Base-by-base conservation (phyloP, 768 basidiomycete genomes). In the Mycena rebaudengoi region DNA sequence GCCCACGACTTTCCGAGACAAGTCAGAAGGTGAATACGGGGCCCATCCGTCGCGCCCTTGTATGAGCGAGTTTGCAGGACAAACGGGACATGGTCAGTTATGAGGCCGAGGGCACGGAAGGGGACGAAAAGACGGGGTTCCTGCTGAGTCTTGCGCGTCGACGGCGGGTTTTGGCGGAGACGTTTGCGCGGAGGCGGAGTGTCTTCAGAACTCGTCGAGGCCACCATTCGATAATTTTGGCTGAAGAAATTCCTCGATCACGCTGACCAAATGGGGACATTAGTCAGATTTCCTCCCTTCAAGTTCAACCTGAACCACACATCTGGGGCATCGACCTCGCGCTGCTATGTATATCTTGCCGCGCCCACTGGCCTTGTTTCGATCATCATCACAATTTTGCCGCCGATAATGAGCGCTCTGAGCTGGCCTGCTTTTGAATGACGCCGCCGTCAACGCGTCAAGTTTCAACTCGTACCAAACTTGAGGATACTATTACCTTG, bases 71-170 rank as follows among this genome's bases (percentile, higher is more conserved):
- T 88, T 81, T 97, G 95, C 60, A 98, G 75, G 16, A 91, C 88
- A 73, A 97, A 94, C 11, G 96, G 95, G 25, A 96, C 85, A 78
- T 91, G 86, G 73, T 97, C 96, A 43, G 96, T 95, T 71, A 99
- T 86, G 60, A 95, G 86, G 26, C 98, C 97, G n/a, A 99, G 86
- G 7, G 96, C 96, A 62, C 98, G 87, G 74, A 99, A 99, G 4
- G 98, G 97, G 5, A 91, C 93, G 73, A 97, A 99, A 40, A 99
- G 78, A 43, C 84, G 80, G 0, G 80, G 80, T 69, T 81, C 80
- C 53, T 76, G 78, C 26, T 61, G 65, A 33, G 48, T 62, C 58
- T 67, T 68, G 33, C 57, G 64, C 39, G 54, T 65, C 32, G 67
- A 62, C 26, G 70, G 54, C 25, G 60, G 60, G 41, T 78, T 78